Evolutionary conservation across 2,329 filamentous ascomycete genomes (phyloP).

Genomic region (Monilinia aucupariae): DNA sequence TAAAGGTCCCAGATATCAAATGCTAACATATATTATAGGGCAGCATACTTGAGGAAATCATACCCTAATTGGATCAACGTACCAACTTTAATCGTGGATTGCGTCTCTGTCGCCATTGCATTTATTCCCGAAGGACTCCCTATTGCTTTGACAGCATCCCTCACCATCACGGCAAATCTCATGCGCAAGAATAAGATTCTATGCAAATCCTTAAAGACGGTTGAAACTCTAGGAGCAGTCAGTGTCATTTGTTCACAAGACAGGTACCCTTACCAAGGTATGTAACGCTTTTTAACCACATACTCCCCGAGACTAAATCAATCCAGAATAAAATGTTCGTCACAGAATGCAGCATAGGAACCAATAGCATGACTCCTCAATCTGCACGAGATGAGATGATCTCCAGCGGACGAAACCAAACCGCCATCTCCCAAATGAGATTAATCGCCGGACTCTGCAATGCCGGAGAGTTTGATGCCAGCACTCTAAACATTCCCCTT

Average conservation of each 20-base stretch:
- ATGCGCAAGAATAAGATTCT: conserved; percentile 72
- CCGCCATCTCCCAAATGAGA: conserved; percentile 52
- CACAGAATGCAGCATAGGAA: conserved; percentile 60
- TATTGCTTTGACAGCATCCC: conserved; percentile 59
- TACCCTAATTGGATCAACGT: conserved; percentile 68
- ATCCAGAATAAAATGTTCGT: conserved; percentile 63
- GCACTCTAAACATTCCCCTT: conserved; percentile 53
- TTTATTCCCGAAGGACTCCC: conserved; percentile 71
- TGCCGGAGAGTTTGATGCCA: conserved; percentile 65
- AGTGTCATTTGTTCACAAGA: conserved; percentile 74
- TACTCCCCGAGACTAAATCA: background rate
- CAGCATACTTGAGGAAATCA: conserved; percentile 56
- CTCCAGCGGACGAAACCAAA: conserved; percentile 29
- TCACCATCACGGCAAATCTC: conserved; percentile 69
- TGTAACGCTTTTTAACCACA: background rate
- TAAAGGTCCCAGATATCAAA: background rate
- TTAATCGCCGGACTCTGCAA: conserved; percentile 64
- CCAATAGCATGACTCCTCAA: conserved; percentile 39
- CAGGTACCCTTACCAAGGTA: conserved; percentile 56
- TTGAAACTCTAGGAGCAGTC: conserved; percentile 68
- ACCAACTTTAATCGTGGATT: conserved; percentile 58
- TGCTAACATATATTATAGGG: conserved; percentile 49
- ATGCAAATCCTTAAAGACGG: conserved; percentile 72
- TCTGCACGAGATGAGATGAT: conserved; percentile 42
- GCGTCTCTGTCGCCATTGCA: conserved; percentile 45